A percentile compares a stretch with the other conserved stretches of the same genome.
phyloP scores from a whole-genome alignment of 116 monocot species.

The Posidonia oceanica region DNA sequence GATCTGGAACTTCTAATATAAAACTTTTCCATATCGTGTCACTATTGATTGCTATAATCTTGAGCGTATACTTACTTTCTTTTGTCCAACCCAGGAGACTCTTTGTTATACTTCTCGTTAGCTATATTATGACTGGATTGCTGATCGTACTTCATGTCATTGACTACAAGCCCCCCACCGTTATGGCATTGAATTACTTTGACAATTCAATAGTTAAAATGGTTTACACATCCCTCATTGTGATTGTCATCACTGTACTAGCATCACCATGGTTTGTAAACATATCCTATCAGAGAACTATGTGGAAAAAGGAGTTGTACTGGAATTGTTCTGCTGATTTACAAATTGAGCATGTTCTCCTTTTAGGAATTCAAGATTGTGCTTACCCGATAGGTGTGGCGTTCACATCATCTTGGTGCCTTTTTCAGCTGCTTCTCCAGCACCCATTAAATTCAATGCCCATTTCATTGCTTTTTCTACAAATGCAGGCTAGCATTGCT shows the following conservation, averaged over 20 bases:
- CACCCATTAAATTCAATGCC: conserved; percentile 68
- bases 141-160: conserved; percentile 44
- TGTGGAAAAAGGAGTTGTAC: background rate
- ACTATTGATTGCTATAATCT: conserved; percentile 26
- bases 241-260: conserved; percentile 27
- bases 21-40: conserved; percentile 46
- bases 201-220: conserved; percentile 36
- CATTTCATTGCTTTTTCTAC: conserved; percentile 52
- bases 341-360: conserved; percentile 4
- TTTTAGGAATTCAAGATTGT: conserved; percentile 22
- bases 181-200: conserved; percentile 10
- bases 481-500: conserved; percentile 31
- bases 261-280: conserved; percentile 50
- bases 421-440: conserved; percentile 84
- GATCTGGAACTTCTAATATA: conserved; percentile 27
- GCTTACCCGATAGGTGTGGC: conserved; percentile 45
- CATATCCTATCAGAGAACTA: conserved; percentile 7
- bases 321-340: conserved; percentile 6
- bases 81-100: conserved; percentile 19
- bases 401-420: conserved; percentile 62
- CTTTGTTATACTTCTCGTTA: conserved; percentile 14
- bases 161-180: conserved; percentile 13
- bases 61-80: conserved; percentile 25
- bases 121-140: conserved; percentile 31
- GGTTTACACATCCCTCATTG: conserved; percentile 26